Conservation (phyloP, 108 stramenopile species). For the Hondaea fermentalgiana region DNA sequence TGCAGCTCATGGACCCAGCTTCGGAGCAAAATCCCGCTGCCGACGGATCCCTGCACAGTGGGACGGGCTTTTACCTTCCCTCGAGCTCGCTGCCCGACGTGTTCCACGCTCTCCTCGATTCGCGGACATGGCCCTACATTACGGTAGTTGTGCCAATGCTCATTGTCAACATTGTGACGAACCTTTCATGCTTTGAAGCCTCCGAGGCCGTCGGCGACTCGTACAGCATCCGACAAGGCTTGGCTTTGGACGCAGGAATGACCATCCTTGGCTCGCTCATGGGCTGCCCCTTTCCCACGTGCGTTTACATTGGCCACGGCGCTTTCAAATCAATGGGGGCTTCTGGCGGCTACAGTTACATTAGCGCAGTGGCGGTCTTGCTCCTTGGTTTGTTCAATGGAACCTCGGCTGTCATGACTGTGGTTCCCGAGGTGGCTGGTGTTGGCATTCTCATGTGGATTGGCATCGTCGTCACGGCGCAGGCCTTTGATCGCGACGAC, state of each 20-base stretch:
- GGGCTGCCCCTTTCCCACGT: constrained; percentile 30
- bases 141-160: constrained; percentile 5
- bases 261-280: constrained; percentile 32
- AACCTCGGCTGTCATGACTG: constrained; percentile 21
- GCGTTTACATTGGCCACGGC: constrained; percentile 35
- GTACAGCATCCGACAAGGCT: constrained; percentile 22
- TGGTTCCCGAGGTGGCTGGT: constrained; percentile 13
- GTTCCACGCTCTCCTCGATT: background rate
- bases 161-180: background rate
- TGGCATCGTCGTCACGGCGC: background rate
- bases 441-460: constrained; percentile 10
- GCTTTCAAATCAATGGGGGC: constrained; percentile 37
- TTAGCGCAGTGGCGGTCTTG: background rate
- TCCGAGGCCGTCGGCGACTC: constrained; percentile 19
- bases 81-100: background rate
- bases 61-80: background rate
- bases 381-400: constrained; percentile 18
- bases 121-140: constrained; percentile 6
- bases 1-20: constrained; percentile 1
- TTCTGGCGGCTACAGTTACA: constrained; percentile 20
- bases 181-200: background rate
- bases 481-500: background rate
- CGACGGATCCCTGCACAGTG: background rate
- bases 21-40: background rate
- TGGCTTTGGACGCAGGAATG: constrained; percentile 24